phyloP scores from a whole-genome alignment of 768 basidiomycete genomes.

The Heimioporus sp. region DNA sequence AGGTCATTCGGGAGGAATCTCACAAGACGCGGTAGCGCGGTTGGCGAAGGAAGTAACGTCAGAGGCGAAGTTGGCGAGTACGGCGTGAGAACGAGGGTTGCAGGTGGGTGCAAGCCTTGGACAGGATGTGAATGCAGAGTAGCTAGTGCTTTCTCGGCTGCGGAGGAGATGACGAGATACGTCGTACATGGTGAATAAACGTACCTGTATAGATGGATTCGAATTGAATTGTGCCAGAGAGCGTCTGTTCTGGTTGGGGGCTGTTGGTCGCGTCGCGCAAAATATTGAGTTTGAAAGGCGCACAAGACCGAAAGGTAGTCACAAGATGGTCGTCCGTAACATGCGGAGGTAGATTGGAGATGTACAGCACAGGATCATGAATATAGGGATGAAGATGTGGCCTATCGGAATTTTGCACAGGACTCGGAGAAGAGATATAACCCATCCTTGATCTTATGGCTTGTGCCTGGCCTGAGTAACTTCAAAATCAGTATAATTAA shows the following conservation, averaged over 20 bases:
- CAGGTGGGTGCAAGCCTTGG: slow-evolving; percentile 57
- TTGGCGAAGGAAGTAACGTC: slow-evolving; percentile 73
- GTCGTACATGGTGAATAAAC: slow-evolving; percentile 20
- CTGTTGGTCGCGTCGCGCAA: slow-evolving; percentile 53
- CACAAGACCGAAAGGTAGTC: slow-evolving; percentile 66
- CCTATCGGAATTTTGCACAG: slow-evolving; percentile 28
- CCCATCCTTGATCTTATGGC: slow-evolving; percentile 33
- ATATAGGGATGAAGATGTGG: slow-evolving; percentile 73
- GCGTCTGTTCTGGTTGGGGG: no score
- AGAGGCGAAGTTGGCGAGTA: slow-evolving; percentile 80
- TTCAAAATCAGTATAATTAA: background rate
- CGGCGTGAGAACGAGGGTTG: slow-evolving; percentile 70
- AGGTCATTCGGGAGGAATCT: slow-evolving; percentile 78
- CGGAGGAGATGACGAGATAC: slow-evolving; percentile 4
- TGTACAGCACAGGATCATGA: slow-evolving; percentile 78
- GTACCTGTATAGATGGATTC: slow-evolving; percentile 77
- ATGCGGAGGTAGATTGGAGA: slow-evolving; percentile 72
- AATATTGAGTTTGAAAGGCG: slow-evolving; percentile 80
- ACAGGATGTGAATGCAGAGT: slow-evolving; percentile 76
- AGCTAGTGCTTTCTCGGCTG: slow-evolving; percentile 87
- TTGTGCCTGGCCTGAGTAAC: slow-evolving; percentile 17
- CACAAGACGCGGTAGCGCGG: slow-evolving; percentile 74
- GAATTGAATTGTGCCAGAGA: slow-evolving; percentile 82
- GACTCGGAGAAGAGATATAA: slow-evolving; percentile 34
- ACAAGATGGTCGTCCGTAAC: slow-evolving; percentile 79